Conservation (phyloP, 805 yeast genomes). For the Yarrowia sp. region DNA sequence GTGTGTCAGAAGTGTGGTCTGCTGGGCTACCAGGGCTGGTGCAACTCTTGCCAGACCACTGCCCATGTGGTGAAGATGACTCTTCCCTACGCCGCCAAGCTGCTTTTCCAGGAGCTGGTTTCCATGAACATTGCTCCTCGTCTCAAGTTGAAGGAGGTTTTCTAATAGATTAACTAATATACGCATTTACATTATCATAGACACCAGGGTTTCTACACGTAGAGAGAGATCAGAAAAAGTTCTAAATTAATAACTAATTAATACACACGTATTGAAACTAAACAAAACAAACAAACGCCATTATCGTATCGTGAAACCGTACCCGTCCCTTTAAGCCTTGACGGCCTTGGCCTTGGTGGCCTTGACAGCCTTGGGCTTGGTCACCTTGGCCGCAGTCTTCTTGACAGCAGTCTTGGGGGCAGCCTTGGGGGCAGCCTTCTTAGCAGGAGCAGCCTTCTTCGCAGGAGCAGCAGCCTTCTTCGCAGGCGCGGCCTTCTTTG, state of each 20-base stretch:
- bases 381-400: conserved; percentile 36
- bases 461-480: conserved; percentile 37
- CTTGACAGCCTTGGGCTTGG: conserved; percentile 34
- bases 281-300: conserved; percentile 24
- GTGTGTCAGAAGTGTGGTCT: conserved; percentile 91
- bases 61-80: conserved; percentile 89
- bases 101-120: conserved; percentile 91
- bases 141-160: conserved; percentile 82
- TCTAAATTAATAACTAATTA: conserved; percentile 19
- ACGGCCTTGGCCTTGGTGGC: conserved; percentile 34
- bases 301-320: conserved; percentile 6
- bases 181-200: not conserved
- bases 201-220: not conserved
- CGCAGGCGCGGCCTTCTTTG: conserved; percentile 34
- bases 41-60: conserved; percentile 89
- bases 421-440: conserved; percentile 37
- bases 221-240: not conserved
- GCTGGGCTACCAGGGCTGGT: conserved; percentile 98
- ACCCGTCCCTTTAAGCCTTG: conserved; percentile 32
- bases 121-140: conserved; percentile 99
- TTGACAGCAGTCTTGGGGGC: conserved; percentile 32
- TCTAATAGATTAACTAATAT: conserved; percentile 41
- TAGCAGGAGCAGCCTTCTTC: conserved; percentile 37
- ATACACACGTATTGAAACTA: conserved; percentile 26
- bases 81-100: conserved; percentile 97